Evolutionary conservation across 768 basidiomycete species (phyloP).

Genomic region (Cystofilobasidium ferigula): DNA sequence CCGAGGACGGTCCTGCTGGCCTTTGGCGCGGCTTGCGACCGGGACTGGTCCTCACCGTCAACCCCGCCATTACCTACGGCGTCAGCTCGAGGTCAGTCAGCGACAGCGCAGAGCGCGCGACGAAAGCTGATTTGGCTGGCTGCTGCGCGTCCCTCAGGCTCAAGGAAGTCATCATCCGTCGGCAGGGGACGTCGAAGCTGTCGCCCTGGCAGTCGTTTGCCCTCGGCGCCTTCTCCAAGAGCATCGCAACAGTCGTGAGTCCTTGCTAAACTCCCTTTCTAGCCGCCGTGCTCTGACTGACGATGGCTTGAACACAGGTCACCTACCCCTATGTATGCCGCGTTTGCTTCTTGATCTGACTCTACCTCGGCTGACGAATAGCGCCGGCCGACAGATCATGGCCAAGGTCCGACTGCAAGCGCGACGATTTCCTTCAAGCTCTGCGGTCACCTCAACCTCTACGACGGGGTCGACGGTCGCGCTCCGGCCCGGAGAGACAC

Average conservation of each 20-base stretch:
- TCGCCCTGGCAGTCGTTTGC: conserved; percentile 67
- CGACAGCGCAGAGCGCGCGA: no score
- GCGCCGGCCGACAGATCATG: conserved; percentile 23
- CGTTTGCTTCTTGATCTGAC: no score
- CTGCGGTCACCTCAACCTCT: background rate
- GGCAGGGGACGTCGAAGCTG: conserved; percentile 50
- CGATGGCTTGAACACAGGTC: no score
- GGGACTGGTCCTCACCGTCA: conserved; percentile 85
- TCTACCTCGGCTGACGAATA: background rate
- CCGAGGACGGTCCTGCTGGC: conserved; percentile 74
- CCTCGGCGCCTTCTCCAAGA: conserved; percentile 87
- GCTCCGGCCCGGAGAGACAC: conserved; percentile 5
- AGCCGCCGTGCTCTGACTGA: no score
- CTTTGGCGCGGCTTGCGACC: conserved; percentile 87
- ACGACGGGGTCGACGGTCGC: conserved; percentile 11
- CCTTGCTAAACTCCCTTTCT: background rate
- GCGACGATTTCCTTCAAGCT: conserved; percentile 47
- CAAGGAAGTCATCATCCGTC: conserved; percentile 59
- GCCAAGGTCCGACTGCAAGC: conserved; percentile 88
- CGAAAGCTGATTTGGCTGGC: no score
- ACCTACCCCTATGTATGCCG: conserved; percentile 65
- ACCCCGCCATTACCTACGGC: conserved; percentile 96
- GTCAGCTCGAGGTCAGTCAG: conserved; percentile 64
- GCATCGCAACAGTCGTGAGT: conserved; percentile 77
- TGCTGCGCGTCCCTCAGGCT: no score